Evolutionary conservation across 2,329 filamentous ascomycete species (phyloP).

Genomic region (Chlorencoelia australis): DNA sequence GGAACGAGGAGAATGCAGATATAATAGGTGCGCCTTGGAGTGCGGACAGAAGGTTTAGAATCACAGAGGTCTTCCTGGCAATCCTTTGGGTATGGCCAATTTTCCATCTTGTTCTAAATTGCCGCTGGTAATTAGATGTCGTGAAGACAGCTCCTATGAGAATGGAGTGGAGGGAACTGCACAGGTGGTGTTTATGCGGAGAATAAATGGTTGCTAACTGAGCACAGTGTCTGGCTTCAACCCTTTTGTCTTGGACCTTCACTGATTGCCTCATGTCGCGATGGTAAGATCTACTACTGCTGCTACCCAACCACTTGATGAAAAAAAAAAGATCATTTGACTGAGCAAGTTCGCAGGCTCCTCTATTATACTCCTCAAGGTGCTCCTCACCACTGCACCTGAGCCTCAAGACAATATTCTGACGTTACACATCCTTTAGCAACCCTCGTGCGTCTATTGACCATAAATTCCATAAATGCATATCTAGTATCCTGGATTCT

Average conservation of each 20-base stretch:
- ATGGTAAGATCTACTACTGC: conserved; percentile 43
- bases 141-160: neutral
- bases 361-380: conserved; percentile 69
- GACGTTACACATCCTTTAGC: conserved; percentile 33
- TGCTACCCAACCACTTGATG: neutral
- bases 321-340: neutral
- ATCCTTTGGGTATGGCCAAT: conserved; percentile 36
- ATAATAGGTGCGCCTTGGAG: conserved; percentile 31
- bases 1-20: conserved; percentile 32
- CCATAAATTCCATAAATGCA: conserved; percentile 63
- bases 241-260: conserved; percentile 74
- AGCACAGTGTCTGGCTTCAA: conserved; percentile 68
- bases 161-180: no score
- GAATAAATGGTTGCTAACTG: no score
- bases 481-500: conserved; percentile 66
- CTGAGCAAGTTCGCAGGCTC: conserved; percentile 43
- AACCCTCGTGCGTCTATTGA: conserved; percentile 68
- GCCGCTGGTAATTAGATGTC: neutral
- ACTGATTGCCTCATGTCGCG: conserved; percentile 77
- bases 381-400: no score
- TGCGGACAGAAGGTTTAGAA: conserved; percentile 39
- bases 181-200: no score
- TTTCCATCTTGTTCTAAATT: neutral
- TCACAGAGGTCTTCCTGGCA: conserved; percentile 62
- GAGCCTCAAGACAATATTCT: neutral